Evolutionary conservation across 805 yeast species (phyloP), one percentile per base, ranked within the genome.

Genomic region (Wickerhamiella australiensis): DNA sequence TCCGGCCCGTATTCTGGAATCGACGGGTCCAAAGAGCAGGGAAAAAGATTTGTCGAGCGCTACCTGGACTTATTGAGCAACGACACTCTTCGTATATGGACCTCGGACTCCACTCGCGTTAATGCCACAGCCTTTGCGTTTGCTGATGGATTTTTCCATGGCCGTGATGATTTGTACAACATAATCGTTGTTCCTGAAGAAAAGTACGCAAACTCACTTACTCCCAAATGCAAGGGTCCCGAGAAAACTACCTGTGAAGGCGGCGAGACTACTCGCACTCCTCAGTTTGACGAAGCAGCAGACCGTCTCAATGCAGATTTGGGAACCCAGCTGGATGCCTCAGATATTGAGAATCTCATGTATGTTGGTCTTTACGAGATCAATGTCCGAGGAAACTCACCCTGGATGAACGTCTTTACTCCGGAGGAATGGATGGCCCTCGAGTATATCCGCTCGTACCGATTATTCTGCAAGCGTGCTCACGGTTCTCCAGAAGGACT

Each of bases 131-230:
- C 82, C 6, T 61, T 68, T 23, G 65, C 68, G 57, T 80, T 79
- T 59, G 77, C 80, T 8, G 66, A 73, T 55, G 86, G 85, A 0
- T 79, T 81, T 62, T 67, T 76, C 56, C 74, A 75, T 9, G 68
- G 67, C 47, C 62, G 68, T 50, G 70, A 66, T 58, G 61, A 69
- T 15, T 52, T 61, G 23, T 60, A 61, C 29, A 65, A 70, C 15
- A 66, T 61, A 23, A 57, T 74, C 38, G 57, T 67, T 29, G 64
- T 73, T 11, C 40, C 35, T 7, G 56, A 79, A 21, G 68, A 70
- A 41, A 85, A 80, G 59, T 65, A 65, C 44, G 62, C 59, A 8
- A 74, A 79, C 62, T 70, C 81, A 3, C 66, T 80, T 61, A 75
- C 83, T 5, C 78, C 83, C 15, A 22, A 20, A 3, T 49, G 52